Evolutionary conservation across 2,329 filamentous ascomycete species (phyloP), one percentile per base, ranked within the genome.

Genomic region (Gaeumannomyces sp.): DNA sequence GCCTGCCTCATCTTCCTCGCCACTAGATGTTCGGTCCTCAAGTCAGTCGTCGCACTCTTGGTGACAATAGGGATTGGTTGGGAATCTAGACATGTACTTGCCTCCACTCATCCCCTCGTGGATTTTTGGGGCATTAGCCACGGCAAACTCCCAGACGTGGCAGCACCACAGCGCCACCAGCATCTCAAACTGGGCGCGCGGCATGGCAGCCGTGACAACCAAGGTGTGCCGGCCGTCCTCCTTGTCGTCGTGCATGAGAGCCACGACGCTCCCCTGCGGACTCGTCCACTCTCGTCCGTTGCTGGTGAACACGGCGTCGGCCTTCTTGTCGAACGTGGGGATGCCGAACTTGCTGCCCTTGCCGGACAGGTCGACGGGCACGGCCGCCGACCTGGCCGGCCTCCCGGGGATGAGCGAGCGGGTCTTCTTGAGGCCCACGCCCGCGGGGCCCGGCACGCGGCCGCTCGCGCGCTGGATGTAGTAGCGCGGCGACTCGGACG

Each of bases 141-240:
- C 38, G 27, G 27, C n/a, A 62, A 62, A 29, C 35, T 62, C 60
- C 38, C 60, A 62, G 27, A 62, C 60, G 22, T 62, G 60, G 25
- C 38, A 62, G 25, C 60, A 62, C 60, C 60, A 62, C 60, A 62
- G 28, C 1, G 60, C 60, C 50, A 62, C 60, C 35, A 62, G 60
- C 35, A 61, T 61, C 13, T 61, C 60, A 22, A 61, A 53, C 35
- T 29, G 45, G 60, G 14, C 60, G 60, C 35, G 60, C 38, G 60
- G 35, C 38, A 61, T 29, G 25, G 60, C 38, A 16, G 22, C 60
- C 25, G 27, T 61, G 11, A 61, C 60, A 11, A 22, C 29, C 38
- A 61, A 8, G 35, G 35, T 53, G 29, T 61, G 25, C 16, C 16
- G 16, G 19, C 29, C 22, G 5, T 25, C 35, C 13, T 53, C 35